These are phyloP conservation scores for Agaricales sp. DNA, from an alignment of 1,284 basidiomycete species.

Conservation along the genomic window DNA sequence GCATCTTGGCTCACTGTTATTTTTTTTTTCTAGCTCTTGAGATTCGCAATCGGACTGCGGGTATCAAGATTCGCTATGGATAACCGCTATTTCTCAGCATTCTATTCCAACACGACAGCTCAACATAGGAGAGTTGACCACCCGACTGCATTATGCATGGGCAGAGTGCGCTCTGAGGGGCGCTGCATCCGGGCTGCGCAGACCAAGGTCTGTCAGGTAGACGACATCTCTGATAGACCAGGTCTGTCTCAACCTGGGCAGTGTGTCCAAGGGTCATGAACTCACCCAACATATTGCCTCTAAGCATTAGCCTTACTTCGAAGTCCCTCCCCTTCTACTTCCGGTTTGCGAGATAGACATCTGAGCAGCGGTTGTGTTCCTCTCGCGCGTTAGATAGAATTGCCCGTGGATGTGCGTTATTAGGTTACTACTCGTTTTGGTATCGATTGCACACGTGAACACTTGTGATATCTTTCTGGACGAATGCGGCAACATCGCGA, in stretches of 20 bases:
- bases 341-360: neutral
- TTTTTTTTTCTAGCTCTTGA: slow-evolving; percentile 41
- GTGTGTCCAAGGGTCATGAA: neutral
- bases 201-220: neutral
- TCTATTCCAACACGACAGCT: neutral
- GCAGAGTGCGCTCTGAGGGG: neutral
- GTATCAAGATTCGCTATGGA: slow-evolving; percentile 60
- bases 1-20: neutral
- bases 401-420: no score
- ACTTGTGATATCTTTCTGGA: no score
- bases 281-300: neutral
- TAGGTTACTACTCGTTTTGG: no score
- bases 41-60: slow-evolving; percentile 49
- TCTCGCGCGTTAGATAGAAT: no score
- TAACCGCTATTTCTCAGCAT: neutral
- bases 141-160: neutral
- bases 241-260: neutral
- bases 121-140: neutral
- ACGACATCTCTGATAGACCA: neutral
- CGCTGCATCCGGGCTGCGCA: neutral
- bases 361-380: no score
- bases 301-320: neutral
- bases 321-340: neutral
- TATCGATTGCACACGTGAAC: no score
- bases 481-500: no score